These are phyloP conservation scores for Borealophlyctis nickersoniae DNA, from an alignment of 192 early-diverging fungal genomes.

Conservation along the genomic window DNA sequence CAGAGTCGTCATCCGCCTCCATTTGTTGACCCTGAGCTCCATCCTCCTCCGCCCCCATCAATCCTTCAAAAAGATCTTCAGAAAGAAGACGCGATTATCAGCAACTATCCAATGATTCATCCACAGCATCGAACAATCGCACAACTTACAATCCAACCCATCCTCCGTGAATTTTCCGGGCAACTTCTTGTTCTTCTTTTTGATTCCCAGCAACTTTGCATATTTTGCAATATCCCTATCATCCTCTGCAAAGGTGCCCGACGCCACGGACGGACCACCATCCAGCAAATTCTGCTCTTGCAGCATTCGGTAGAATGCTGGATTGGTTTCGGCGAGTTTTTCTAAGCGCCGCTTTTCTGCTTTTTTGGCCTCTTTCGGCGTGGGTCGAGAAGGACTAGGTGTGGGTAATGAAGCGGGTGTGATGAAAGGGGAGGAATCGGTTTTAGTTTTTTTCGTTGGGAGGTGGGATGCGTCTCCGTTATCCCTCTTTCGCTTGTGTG, in stretches of 20 bases:
- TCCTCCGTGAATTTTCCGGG: constrained; percentile 29
- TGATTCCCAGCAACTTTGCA: constrained; percentile 32
- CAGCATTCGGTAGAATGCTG: constrained; percentile 25
- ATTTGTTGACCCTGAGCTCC: background rate
- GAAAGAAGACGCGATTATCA: background rate
- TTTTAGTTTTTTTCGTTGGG: background rate
- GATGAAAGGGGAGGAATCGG: background rate
- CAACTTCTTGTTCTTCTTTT: constrained; percentile 26
- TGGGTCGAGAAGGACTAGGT: background rate
- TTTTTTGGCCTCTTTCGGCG: constrained; percentile 1
- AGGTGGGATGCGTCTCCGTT: background rate
- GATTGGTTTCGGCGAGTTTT: constrained; percentile 26
- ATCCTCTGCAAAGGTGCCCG: constrained; percentile 25
- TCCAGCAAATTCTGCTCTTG: constrained; percentile 15
- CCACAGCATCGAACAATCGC: background rate
- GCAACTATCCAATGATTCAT: background rate
- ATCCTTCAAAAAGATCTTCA: constrained; percentile 8
- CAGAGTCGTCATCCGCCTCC: constrained; percentile 4
- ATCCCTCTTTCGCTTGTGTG: background rate
- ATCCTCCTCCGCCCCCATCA: background rate
- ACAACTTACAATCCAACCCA: constrained; percentile 31
- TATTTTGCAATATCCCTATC: constrained; percentile 31
- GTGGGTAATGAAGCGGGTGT: background rate
- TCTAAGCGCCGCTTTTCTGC: constrained; percentile 23
- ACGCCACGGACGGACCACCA: background rate